These are phyloP conservation scores for Penicillium sp. DNA, from an alignment of 2,329 filamentous ascomycete genomes.

Conservation along the genomic window DNA sequence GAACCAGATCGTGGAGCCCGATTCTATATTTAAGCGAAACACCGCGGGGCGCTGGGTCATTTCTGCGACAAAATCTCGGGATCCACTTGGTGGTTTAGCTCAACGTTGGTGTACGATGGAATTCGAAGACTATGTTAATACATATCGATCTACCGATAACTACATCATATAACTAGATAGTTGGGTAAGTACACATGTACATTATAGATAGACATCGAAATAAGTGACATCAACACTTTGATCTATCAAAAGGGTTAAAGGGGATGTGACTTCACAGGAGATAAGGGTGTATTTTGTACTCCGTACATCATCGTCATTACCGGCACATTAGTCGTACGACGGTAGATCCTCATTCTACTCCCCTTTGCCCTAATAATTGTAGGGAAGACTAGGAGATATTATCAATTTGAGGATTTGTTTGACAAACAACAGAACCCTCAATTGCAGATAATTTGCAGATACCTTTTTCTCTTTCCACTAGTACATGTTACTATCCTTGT, in stretches of 20 bases:
- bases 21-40: slow-evolving; percentile 16
- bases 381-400: background rate
- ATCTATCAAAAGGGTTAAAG: background rate
- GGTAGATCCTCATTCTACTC: slow-evolving; percentile 14
- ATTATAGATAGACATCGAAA: background rate
- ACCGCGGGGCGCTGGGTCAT: slow-evolving; percentile 6
- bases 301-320: slow-evolving; percentile 1
- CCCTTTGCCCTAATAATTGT: background rate
- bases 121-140: background rate
- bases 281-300: background rate
- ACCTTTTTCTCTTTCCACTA: background rate
- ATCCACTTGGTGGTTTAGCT: slow-evolving; percentile 8
- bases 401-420: background rate
- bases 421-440: background rate
- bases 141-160: background rate
- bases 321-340: slow-evolving; percentile 2
- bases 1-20: background rate
- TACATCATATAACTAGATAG: too few relatives aligned
- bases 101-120: background rate
- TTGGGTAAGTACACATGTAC: background rate
- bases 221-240: background rate
- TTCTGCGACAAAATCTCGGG: background rate
- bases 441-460: background rate
- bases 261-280: background rate
- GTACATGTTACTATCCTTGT: background rate